phyloP scores from a whole-genome alignment of 1,284 basidiomycete genomes.

The Cystobasidium slooffiae region DNA sequence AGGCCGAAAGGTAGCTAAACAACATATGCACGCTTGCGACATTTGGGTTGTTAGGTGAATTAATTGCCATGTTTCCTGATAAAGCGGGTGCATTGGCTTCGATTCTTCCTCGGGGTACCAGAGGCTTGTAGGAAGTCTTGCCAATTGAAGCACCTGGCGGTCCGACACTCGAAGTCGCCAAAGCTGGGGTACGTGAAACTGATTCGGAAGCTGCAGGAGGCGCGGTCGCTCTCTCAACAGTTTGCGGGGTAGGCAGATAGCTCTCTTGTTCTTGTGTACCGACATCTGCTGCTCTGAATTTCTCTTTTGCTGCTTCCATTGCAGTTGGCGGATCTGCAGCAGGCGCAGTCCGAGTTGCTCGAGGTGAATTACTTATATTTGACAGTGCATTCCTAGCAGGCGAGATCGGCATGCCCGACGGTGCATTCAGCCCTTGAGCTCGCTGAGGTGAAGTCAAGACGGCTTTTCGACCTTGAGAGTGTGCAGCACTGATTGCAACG shows the following conservation, averaged over 20 bases:
- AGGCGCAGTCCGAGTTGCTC: slow-evolving; percentile 12
- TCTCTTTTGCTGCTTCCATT: background rate
- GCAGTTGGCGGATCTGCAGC: background rate
- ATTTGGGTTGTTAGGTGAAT: no score
- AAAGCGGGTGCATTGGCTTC: background rate
- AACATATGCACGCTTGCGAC: no score
- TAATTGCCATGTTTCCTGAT: no score
- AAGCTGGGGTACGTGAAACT: no score
- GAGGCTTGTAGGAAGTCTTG: slow-evolving; percentile 7
- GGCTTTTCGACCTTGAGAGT: background rate
- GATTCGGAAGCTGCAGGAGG: background rate
- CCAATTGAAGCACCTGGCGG: background rate
- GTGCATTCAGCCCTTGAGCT: background rate
- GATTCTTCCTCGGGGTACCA: background rate
- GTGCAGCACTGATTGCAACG: no score
- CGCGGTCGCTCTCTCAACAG: background rate
- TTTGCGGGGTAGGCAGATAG: slow-evolving; percentile 11
- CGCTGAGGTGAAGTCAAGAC: background rate
- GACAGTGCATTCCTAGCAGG: background rate
- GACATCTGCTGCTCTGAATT: background rate
- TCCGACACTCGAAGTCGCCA: background rate
- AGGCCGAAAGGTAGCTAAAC: no score
- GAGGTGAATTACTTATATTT: slow-evolving; percentile 23
- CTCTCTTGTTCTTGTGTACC: background rate
- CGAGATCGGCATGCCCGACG: background rate